Percentiles rank a stretch among this genome's conserved stretches.
phyloP scores from a whole-genome alignment of 2,329 filamentous ascomycete species.

The Botryotinia globosa region DNA sequence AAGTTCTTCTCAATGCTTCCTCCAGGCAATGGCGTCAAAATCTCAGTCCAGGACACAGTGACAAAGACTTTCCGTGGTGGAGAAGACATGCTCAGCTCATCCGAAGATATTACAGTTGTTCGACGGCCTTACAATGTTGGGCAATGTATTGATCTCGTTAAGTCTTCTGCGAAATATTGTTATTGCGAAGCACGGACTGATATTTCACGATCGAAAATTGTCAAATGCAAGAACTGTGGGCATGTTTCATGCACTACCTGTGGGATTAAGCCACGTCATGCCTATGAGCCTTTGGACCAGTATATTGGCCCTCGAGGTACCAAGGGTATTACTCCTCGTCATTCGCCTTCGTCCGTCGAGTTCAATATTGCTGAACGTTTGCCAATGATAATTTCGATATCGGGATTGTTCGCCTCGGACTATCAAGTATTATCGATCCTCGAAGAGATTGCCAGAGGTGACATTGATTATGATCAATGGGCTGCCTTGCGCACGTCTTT shows the following conservation, averaged over 20 bases:
- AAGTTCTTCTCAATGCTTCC: slow-evolving; percentile 15
- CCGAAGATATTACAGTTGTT: not conserved
- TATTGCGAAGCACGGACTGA: slow-evolving; percentile 52
- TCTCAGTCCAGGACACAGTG: not conserved
- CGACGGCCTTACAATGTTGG: slow-evolving; percentile 23
- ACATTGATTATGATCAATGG: slow-evolving; percentile 33
- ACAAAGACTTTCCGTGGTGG: not conserved
- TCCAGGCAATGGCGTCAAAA: slow-evolving; percentile 17
- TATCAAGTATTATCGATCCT: slow-evolving; percentile 35
- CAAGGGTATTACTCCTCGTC: slow-evolving; percentile 44
- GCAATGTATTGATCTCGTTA: slow-evolving; percentile 28
- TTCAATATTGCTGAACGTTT: not conserved
- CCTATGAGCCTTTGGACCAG: slow-evolving; percentile 38
- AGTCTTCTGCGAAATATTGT: slow-evolving; percentile 48
- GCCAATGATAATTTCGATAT: not conserved
- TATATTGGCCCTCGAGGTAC: slow-evolving; percentile 45
- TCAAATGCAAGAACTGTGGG: slow-evolving; percentile 49
- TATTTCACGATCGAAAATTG: slow-evolving; percentile 42
- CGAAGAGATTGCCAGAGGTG: slow-evolving; percentile 38
- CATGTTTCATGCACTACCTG: slow-evolving; percentile 55
- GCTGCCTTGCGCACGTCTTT: slow-evolving; percentile 39
- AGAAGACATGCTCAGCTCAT: not conserved
- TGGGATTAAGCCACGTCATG: slow-evolving; percentile 49
- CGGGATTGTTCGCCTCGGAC: slow-evolving; percentile 23
- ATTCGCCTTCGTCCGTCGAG: slow-evolving; percentile 34